These are phyloP conservation scores for Butyriboletus pseudospeciosus DNA, from an alignment of 1,284 basidiomycete species.

Conservation along the genomic window DNA sequence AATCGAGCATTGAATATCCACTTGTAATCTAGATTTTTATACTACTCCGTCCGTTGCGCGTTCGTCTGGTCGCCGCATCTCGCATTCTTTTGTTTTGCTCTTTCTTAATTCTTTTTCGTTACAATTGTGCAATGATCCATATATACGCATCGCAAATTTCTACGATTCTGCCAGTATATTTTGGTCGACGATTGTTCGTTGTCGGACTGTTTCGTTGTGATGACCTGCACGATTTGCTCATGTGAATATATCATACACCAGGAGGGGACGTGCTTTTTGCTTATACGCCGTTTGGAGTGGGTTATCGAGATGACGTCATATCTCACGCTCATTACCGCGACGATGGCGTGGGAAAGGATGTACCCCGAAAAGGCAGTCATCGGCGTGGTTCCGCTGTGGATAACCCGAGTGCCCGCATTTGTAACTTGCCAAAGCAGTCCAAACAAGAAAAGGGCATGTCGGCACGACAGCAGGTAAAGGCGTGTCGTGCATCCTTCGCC, in stretches of 20 bases:
- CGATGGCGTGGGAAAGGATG: constrained; percentile 19
- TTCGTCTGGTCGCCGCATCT: constrained; percentile 11
- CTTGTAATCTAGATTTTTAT: constrained; percentile 37
- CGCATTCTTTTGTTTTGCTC: constrained; percentile 18
- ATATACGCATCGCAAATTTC: constrained; percentile 17
- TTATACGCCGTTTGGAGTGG: too few species aligned
- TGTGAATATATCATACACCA: too few species aligned
- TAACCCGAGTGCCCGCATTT: constrained; percentile 17
- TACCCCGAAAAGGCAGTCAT: constrained; percentile 22
- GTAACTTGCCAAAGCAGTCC: constrained; percentile 25
- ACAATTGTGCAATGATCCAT: constrained; percentile 12
- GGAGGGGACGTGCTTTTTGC: too few species aligned
- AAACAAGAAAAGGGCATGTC: constrained; percentile 35
- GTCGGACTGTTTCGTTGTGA: too few species aligned
- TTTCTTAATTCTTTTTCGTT: constrained; percentile 6
- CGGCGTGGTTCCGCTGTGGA: constrained; percentile 28
- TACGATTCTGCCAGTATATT: constrained; percentile 11
- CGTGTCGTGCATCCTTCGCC: constrained; percentile 35
- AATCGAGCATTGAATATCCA: constrained; percentile 32
- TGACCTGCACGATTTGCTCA: too few species aligned
- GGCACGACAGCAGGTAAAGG: constrained; percentile 34
- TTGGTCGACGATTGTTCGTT: neutral
- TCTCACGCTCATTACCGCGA: constrained; percentile 23
- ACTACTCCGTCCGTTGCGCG: constrained; percentile 20
- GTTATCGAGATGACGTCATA: too few species aligned